phyloP scores from a whole-genome alignment of 169 alveolate genomes.

The Plasmodium malariae region DNA sequence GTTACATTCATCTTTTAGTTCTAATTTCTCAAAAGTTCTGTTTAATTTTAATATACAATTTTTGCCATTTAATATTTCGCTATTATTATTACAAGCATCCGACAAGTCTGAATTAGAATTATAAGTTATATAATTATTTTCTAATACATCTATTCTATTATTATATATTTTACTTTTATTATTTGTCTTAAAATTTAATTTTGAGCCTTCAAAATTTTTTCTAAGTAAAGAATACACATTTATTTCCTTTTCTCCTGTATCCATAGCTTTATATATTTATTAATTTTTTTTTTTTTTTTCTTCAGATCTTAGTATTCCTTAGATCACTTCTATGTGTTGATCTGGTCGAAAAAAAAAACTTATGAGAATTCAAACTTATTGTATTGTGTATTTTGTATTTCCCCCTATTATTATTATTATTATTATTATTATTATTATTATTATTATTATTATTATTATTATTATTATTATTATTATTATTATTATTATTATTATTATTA shows the following conservation, averaged over 20 bases:
- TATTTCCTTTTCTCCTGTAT: constrained; percentile 4
- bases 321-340: neutral
- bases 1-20: neutral
- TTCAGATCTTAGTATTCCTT: neutral
- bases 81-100: neutral
- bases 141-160: neutral
- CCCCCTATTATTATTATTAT: too few relatives aligned
- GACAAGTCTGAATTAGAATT: neutral
- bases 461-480: too few relatives aligned
- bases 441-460: too few relatives aligned
- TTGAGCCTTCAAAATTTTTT: constrained; percentile 14
- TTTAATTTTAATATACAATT: neutral
- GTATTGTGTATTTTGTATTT: neutral
- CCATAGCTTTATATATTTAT: too few relatives aligned
- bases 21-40: neutral
- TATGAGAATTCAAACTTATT: constrained; percentile 13
- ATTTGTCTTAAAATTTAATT: neutral
- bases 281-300: constrained; percentile 9
- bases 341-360: neutral
- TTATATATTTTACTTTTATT: constrained; percentile 7
- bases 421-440: too few relatives aligned
- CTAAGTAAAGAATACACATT: constrained; percentile 13
- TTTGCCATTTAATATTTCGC: neutral
- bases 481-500: too few relatives aligned
- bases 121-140: neutral